Evolutionary conservation across 2,329 filamentous ascomycete species (phyloP).

Genomic region (Aureobasidium subglaciale): DNA sequence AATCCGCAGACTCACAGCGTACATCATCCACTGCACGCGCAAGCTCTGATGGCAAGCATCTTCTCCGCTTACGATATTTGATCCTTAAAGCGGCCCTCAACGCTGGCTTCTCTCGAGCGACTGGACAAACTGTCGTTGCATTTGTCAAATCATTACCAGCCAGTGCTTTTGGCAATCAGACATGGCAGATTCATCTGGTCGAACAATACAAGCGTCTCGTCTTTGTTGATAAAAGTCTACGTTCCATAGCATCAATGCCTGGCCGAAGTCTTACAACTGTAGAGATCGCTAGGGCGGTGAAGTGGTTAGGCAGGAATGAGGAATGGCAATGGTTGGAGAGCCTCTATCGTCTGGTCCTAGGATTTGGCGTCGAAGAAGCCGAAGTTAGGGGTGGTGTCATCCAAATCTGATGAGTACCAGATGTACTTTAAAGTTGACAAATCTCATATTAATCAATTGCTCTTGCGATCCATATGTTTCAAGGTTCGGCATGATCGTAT

Average conservation of each 20-base stretch:
- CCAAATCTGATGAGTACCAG: neutral
- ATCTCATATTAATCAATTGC: too few species aligned
- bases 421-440: too few species aligned
- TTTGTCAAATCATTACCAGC: conserved; percentile 71
- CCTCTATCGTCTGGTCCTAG: conserved; percentile 76
- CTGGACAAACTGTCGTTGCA: conserved; percentile 53
- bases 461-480: too few species aligned
- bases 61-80: conserved; percentile 69
- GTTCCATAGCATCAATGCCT: conserved; percentile 49
- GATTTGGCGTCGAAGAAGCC: conserved; percentile 73
- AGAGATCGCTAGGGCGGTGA: conserved; percentile 76
- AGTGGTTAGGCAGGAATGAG: conserved; percentile 63
- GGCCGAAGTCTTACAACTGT: conserved; percentile 56
- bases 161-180: conserved; percentile 68
- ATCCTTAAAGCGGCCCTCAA: conserved; percentile 82
- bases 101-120: conserved; percentile 64
- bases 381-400: conserved; percentile 35
- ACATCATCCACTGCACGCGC: conserved; percentile 68
- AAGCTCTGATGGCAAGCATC: conserved; percentile 67
- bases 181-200: conserved; percentile 64
- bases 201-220: conserved; percentile 77
- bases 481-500: too few species aligned
- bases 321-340: conserved; percentile 77
- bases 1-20: conserved; percentile 49
- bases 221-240: conserved; percentile 62